Evolutionary conservation across 2,329 filamentous ascomycete species (phyloP), one percentile per base, ranked within the genome.

Genomic region (Nectriaceae sp.): DNA sequence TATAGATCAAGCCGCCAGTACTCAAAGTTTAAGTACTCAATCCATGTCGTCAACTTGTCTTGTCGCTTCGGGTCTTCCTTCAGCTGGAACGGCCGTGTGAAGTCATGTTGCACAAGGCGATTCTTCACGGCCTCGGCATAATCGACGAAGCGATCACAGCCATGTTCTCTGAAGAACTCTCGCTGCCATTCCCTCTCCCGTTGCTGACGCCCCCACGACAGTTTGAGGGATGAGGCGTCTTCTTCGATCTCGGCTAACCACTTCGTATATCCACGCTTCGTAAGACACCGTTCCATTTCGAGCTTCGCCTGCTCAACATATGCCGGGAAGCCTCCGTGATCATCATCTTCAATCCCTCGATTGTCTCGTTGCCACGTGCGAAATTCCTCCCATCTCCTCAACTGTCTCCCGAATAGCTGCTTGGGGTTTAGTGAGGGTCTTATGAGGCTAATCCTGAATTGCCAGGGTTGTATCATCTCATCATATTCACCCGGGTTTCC

Each of bases 11-110:
- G 47, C 47, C 53, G 60, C 56, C 56, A 59, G 40, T 60, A 57
- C 46, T 65, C 56, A 46, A 50, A 72, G 41, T 52, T 55, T 21
- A 72, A 60, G 51, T 67, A 72, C 48, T 73, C 70, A 41, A 70
- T 67, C 69, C 68, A 72, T 18, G 62, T 70, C 22, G 64, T 61
- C 21, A 70, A 49, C 46, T 62, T 56, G 38, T 67, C 63, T 43
- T 72, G 64, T 5, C 57, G 49, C 37, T 38, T 46, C 2, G 57
- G 59, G 47, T 68, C 62, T 42, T 65, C 36, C 22, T 62, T 29
- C 15, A 72, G 56, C 37, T 65, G 35, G 40, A 70, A 68, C 13
- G 51, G 37, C 31, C 50, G 59, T 1, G 47, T 57, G 24, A 71
- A 65, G 39, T 46, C 56, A 46, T 72, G 63, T 6, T 50, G 42